phyloP scores from a whole-genome alignment of 306 rosid species.

The Corylus heterophylla region DNA sequence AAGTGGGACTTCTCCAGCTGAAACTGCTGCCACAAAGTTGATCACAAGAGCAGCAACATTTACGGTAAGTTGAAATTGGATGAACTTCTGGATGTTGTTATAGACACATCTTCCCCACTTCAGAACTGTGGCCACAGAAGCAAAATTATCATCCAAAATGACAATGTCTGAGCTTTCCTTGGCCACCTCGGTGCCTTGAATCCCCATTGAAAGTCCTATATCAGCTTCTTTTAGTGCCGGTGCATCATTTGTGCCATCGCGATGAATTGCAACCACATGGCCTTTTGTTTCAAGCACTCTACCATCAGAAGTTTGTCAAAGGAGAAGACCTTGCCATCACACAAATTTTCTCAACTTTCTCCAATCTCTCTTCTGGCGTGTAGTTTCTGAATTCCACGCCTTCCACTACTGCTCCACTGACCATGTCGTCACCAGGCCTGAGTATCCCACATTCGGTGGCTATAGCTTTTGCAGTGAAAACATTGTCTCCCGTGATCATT shows the following conservation, averaged over 20 bases:
- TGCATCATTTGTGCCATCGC: constrained; percentile 35
- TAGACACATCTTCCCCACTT: constrained; percentile 34
- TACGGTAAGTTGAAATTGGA: too few species aligned
- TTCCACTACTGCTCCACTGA: too few species aligned
- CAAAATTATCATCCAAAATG: constrained; percentile 31
- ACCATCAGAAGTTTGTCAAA: constrained; percentile 29
- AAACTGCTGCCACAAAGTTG: constrained; percentile 20
- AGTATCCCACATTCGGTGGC: constrained; percentile 40
- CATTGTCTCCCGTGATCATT: constrained; percentile 35
- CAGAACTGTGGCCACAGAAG: constrained; percentile 19
- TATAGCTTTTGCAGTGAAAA: constrained; percentile 36
- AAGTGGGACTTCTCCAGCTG: constrained; percentile 22
- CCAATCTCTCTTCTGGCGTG: not conserved
- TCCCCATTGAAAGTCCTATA: constrained; percentile 34
- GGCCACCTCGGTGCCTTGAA: constrained; percentile 36
- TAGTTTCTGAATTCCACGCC: too few species aligned
- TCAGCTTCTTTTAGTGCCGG: constrained; percentile 34
- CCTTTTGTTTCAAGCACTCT: constrained; percentile 26
- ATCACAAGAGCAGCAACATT: not conserved
- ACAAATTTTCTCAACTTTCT: constrained; percentile 21
- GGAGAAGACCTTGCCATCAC: constrained; percentile 30
- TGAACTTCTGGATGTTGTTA: too few species aligned
- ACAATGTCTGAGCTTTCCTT: constrained; percentile 39
- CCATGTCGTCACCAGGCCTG: not conserved
- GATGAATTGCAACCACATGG: constrained; percentile 31